A percentile compares a stretch with the other conserved stretches of the same genome.
These are phyloP conservation scores for Claviceps monticola DNA, from an alignment of 2,329 filamentous ascomycete genomes.

Conservation along the genomic window DNA sequence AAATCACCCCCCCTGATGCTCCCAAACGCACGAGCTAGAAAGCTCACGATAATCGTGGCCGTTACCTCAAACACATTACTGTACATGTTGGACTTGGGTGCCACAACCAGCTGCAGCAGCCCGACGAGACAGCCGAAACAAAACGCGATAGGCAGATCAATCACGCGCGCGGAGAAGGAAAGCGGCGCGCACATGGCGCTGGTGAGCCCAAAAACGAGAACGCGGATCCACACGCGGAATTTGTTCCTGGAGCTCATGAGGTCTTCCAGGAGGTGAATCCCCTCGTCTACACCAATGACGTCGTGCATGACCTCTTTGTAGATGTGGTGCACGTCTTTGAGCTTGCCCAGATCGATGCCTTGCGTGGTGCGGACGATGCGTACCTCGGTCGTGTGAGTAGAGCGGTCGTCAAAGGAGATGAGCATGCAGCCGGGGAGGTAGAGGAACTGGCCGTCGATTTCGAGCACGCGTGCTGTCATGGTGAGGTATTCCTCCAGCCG, in stretches of 20 bases:
- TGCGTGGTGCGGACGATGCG: slow-evolving; percentile 46
- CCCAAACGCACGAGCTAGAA: slow-evolving; percentile 48
- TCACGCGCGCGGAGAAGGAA: slow-evolving; percentile 55
- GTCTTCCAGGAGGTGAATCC: slow-evolving; percentile 35
- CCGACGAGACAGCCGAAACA: slow-evolving; percentile 57
- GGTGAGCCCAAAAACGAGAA: slow-evolving; percentile 58
- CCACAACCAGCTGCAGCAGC: slow-evolving; percentile 54
- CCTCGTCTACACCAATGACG: slow-evolving; percentile 42
- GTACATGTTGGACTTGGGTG: slow-evolving; percentile 55
- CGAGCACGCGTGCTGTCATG: slow-evolving; percentile 70
- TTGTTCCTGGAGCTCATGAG: slow-evolving; percentile 42
- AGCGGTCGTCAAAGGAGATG: slow-evolving; percentile 66
- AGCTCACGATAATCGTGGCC: slow-evolving; percentile 46
- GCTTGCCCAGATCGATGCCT: slow-evolving; percentile 46
- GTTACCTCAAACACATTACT: slow-evolving; percentile 52
- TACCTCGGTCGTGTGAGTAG: slow-evolving; percentile 53
- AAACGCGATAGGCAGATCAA: slow-evolving; percentile 62
- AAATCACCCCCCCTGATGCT: slow-evolving; percentile 37
- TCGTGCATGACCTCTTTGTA: slow-evolving; percentile 55
- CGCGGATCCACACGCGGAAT: slow-evolving; percentile 36
- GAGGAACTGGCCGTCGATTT: slow-evolving; percentile 77
- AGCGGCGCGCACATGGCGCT: slow-evolving; percentile 61
- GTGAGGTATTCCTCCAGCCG: slow-evolving; percentile 79
- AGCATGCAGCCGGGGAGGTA: slow-evolving; percentile 90
- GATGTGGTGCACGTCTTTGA: slow-evolving; percentile 45